Evolutionary conservation across 2,329 filamentous ascomycete genomes (phyloP).

Genomic region (Xylaria sp.): DNA sequence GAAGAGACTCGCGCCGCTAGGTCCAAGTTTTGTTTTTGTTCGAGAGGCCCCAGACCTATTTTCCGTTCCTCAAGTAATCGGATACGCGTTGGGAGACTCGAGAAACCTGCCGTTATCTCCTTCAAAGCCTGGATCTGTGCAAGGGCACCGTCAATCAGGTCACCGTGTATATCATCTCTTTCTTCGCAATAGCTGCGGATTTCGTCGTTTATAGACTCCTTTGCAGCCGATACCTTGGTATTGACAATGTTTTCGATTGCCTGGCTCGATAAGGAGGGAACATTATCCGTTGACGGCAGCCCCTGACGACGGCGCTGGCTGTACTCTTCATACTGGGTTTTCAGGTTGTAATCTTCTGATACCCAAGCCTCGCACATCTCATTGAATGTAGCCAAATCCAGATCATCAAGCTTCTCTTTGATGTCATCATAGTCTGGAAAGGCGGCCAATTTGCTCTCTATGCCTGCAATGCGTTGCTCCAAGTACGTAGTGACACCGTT

Average conservation of each 20-base stretch:
- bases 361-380: conserved; percentile 16
- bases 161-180: conserved; percentile 14
- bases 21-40: conserved; percentile 5
- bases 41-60: neutral
- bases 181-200: neutral
- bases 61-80: conserved; percentile 15
- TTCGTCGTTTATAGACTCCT: conserved; percentile 3
- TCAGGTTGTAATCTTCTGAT: conserved; percentile 4
- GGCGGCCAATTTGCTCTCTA: conserved; percentile 5
- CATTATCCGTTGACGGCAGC: neutral
- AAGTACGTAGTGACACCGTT: neutral
- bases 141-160: conserved; percentile 17
- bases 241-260: conserved; percentile 3
- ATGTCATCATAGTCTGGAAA: conserved; percentile 10
- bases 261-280: neutral
- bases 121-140: conserved; percentile 1
- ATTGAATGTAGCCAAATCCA: conserved; percentile 8
- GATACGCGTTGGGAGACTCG: conserved; percentile 1
- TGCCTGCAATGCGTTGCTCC: conserved; percentile 3
- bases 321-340: conserved; percentile 12
- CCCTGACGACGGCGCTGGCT: neutral
- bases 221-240: conserved; percentile 1
- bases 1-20: conserved; percentile 4
- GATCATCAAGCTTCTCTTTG: conserved; percentile 14
- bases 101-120: neutral